Evolutionary conservation across 1,139 yeast genomes (phyloP).

Genomic region (Taphrina sp.): DNA sequence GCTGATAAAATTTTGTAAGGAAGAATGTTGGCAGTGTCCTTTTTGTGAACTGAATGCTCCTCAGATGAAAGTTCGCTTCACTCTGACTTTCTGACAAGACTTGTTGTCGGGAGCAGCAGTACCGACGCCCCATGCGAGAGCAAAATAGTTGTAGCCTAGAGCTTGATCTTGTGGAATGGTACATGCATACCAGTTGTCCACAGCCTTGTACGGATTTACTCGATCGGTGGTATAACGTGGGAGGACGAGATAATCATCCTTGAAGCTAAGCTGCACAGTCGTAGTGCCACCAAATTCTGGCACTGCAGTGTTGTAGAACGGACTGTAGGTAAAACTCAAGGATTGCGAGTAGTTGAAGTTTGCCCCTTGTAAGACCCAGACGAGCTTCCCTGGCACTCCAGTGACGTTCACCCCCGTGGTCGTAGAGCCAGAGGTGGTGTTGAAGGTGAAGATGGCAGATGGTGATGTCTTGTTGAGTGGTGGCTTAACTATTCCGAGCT

Average conservation of each 20-base stretch:
- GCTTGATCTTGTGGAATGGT: background rate
- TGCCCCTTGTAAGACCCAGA: conserved; percentile 5
- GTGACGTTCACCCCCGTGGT: background rate
- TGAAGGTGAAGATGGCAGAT: conserved; percentile 8
- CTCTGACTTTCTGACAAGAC: conserved; percentile 16
- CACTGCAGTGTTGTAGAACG: conserved; percentile 15
- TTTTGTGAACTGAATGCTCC: no score
- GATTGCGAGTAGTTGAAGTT: conserved; percentile 6
- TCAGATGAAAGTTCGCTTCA: no score
- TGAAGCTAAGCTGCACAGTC: conserved; percentile 1
- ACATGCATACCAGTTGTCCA: conserved; percentile 15
- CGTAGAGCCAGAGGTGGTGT: background rate
- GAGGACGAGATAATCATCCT: conserved; percentile 6
- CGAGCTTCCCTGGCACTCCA: conserved; percentile 8
- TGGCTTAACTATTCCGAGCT: conserved; percentile 12
- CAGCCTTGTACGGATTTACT: background rate
- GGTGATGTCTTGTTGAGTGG: background rate
- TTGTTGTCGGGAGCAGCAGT: conserved; percentile 11
- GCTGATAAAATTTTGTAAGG: no score
- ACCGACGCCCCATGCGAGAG: conserved; percentile 20
- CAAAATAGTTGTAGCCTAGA: conserved; percentile 1
- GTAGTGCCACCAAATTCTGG: background rate
- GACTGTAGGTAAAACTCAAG: conserved; percentile 8
- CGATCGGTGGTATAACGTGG: background rate
- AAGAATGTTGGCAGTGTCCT: no score